These are phyloP conservation scores for Malus fusca DNA, from an alignment of 306 rosid genomes.

Conservation along the genomic window DNA sequence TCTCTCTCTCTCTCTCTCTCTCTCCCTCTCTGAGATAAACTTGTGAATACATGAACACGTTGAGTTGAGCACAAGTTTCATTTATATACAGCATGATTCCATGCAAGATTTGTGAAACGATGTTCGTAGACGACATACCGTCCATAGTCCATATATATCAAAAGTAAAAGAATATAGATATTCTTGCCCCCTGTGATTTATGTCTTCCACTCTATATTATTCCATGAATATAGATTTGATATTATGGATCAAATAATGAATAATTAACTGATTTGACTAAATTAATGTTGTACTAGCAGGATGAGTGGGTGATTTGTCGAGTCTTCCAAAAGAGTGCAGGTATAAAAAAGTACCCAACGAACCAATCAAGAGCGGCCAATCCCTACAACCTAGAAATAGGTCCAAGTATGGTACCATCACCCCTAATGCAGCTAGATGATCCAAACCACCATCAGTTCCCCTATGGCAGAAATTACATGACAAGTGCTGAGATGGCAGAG, in stretches of 20 bases:
- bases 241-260: not conserved
- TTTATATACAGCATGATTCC: not conserved
- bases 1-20: not conserved
- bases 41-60: not conserved
- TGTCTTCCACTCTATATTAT: not conserved
- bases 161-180: not conserved
- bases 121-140: not conserved
- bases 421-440: conserved; percentile 65
- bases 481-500: conserved; percentile 51
- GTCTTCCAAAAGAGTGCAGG: conserved; percentile 79
- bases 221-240: not conserved
- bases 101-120: not conserved
- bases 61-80: not conserved
- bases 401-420: conserved; percentile 32
- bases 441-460: conserved; percentile 37
- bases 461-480: conserved; percentile 50
- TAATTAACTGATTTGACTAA: not conserved
- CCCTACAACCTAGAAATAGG: conserved; percentile 59
- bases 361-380: conserved; percentile 44
- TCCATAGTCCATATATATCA: not conserved
- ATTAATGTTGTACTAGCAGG: conserved; percentile 29
- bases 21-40: not conserved
- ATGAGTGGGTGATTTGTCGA: conserved; percentile 90
- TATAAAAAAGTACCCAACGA: conserved; percentile 55
- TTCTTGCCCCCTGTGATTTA: not conserved